A percentile compares a stretch with the other conserved stretches of the same genome.
phyloP scores from a whole-genome alignment of 108 stramenopile species.

The Fragilaria radians region DNA sequence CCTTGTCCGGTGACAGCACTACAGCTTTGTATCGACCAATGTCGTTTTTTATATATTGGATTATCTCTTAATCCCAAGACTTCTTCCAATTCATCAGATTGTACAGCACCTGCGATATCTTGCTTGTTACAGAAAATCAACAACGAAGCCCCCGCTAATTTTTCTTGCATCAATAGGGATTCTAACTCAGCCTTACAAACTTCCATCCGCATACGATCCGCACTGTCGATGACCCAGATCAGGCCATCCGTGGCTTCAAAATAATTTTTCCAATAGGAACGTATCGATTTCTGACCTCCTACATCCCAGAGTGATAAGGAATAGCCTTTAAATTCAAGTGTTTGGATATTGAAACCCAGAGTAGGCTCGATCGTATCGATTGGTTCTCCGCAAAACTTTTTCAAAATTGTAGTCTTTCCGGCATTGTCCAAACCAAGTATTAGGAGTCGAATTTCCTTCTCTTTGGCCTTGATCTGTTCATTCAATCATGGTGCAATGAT shows the following conservation, averaged over 20 bases:
- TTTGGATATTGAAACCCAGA: constrained; percentile 97
- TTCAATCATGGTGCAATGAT: too few species aligned
- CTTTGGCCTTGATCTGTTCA: constrained; percentile 94
- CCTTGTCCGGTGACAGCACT: constrained; percentile 95
- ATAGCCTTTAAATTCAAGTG: constrained; percentile 81
- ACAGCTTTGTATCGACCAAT: constrained; percentile 87
- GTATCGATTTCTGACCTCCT: constrained; percentile 98
- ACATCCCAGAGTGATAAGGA: constrained; percentile 93
- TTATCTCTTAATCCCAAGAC: constrained; percentile 65
- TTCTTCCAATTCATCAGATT: constrained; percentile 67
- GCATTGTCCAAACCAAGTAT: constrained; percentile 97
- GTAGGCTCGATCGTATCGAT: constrained; percentile 94
- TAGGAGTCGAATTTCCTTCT: constrained; percentile 93
- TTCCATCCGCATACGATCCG: constrained; percentile 78
- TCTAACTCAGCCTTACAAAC: constrained; percentile 82
- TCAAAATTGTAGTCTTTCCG: constrained; percentile 91
- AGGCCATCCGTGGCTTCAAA: constrained; percentile 98
- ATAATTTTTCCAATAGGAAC: constrained; percentile 99
- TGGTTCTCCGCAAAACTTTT: constrained; percentile 90
- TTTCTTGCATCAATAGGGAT: constrained; percentile 87
- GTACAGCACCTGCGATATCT: constrained; percentile 85
- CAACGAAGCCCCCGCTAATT: constrained; percentile 94
- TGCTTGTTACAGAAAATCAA: constrained; percentile 99
- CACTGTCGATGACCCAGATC: constrained; percentile 97
- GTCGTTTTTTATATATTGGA: constrained; percentile 59